Evolutionary conservation across 1,284 basidiomycete species (phyloP).

Genomic region (Tylopilus sp.): DNA sequence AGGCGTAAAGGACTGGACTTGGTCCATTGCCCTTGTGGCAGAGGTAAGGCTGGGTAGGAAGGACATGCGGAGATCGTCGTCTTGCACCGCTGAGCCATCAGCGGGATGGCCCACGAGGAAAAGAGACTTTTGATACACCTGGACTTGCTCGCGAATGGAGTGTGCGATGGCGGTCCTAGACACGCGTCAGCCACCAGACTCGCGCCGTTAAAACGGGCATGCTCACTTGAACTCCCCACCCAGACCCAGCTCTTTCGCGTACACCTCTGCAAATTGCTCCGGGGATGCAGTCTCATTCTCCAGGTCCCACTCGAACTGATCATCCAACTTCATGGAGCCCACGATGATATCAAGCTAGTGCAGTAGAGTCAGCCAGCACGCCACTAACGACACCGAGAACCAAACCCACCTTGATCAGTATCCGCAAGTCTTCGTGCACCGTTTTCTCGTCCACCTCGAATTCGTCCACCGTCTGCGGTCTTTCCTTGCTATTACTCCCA

Average conservation of each 20-base stretch:
- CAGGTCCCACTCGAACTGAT: slow-evolving; percentile 99
- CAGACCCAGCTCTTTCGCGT: slow-evolving; percentile 86
- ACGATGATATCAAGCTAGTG: slow-evolving; percentile 91
- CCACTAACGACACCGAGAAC: neutral
- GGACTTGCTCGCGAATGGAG: slow-evolving; percentile 93
- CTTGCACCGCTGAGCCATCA: slow-evolving; percentile 76
- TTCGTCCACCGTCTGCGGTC: slow-evolving; percentile 49
- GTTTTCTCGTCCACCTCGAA: slow-evolving; percentile 56
- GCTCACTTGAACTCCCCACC: slow-evolving; percentile 89
- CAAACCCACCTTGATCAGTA: slow-evolving; percentile 79
- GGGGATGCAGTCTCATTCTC: slow-evolving; percentile 78
- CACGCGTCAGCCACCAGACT: slow-evolving; percentile 10
- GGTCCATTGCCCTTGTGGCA: slow-evolving; percentile 69
- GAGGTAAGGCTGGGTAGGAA: slow-evolving; percentile 81
- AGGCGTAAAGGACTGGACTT: slow-evolving; percentile 82
- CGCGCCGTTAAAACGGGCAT: neutral
- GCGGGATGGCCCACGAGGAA: slow-evolving; percentile 88
- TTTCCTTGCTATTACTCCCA: slow-evolving; percentile 37
- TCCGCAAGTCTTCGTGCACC: slow-evolving; percentile 81
- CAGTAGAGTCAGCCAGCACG: slow-evolving; percentile 9
- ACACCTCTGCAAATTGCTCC: slow-evolving; percentile 90
- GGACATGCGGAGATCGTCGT: slow-evolving; percentile 89
- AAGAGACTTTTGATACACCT: slow-evolving; percentile 88
- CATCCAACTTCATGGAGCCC: slow-evolving; percentile 89
- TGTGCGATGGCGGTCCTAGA: slow-evolving; percentile 92